Evolutionary conservation across 2,329 filamentous ascomycete genomes (phyloP), one percentile per base, ranked within the genome.

Genomic region (Pseudogymnoascus sp.): DNA sequence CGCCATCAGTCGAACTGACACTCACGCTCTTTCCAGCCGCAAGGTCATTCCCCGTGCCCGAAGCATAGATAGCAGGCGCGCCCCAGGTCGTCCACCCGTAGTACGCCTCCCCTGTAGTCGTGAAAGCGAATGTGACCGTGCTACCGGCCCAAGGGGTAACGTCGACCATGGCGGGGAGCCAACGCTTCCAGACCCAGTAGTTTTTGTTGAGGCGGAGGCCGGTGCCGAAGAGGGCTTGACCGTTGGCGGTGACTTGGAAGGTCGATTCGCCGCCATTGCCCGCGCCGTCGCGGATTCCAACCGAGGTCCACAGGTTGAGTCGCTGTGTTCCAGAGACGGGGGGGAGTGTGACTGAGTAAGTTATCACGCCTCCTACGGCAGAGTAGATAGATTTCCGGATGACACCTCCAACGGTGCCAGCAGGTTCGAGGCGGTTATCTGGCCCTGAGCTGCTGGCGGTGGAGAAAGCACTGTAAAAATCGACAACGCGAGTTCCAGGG

Each of bases 21-120:
- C 44, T 58, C 5, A 64, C 63, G 3, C 13, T 25, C 25, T 59
- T 62, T 0, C 61, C 58, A 29, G 60, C 35, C 6, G 63, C 65
- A 1, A 66, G 55, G 41, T 65, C 58, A 25, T 65, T 66, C 4
- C 27, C 61, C 12, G 48, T 55, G 10, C 9, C 27, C 1, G 63
- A 44, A 10, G 48, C 31, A 35, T 65, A 65, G 2, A 65, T 61
- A 2, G 60, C 63, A 10, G 63, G 65, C 9, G 65, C 60, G 12
- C 65, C 65, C 63, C 63, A 66, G 10, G 58, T 61, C 9, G 65
- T 65, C 63, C 65, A 66, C 8, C 65, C 65, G 15, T 60, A 62
- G n/a, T 25, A 29, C 1, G 31, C 33, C 35, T 63, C 62, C 3
- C 65, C 65, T 1, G 61, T 65, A 25, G 65, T 65, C 6, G 59